phyloP scores from a whole-genome alignment of 192 early-diverging fungal species.

The Backusella westeae region DNA sequence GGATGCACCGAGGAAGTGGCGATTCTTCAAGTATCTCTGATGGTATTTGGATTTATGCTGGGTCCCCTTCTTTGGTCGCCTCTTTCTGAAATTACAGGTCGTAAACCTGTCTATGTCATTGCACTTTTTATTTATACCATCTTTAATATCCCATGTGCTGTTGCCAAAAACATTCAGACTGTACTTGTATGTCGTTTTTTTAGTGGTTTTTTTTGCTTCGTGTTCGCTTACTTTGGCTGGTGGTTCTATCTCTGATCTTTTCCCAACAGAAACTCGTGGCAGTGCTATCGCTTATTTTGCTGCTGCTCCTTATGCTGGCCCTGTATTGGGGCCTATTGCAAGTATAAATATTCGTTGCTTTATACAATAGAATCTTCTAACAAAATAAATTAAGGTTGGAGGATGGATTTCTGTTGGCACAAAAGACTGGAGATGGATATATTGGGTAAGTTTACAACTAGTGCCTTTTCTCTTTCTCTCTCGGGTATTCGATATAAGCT shows the following conservation, averaged over 20 bases:
- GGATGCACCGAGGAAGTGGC: conserved; percentile 17
- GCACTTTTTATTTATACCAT: conserved; percentile 19
- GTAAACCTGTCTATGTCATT: conserved; percentile 23
- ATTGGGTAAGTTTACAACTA: conserved; percentile 11
- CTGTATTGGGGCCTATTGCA: conserved; percentile 25
- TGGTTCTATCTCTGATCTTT: conserved; percentile 25
- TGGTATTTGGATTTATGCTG: conserved; percentile 26
- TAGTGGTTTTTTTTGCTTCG: conserved; percentile 23
- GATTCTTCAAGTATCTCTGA: conserved; percentile 26
- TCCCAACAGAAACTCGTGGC: conserved; percentile 15
- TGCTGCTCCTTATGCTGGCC: conserved; percentile 29
- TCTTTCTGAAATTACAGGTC: conserved; percentile 27
- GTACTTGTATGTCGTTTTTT: conserved; percentile 28
- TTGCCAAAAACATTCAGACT: conserved; percentile 29
- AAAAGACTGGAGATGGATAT: conserved; percentile 29
- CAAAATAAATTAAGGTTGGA: conserved; percentile 1
- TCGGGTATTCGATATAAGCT: background rate
- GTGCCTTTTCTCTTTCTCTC: background rate
- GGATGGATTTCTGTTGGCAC: conserved; percentile 30
- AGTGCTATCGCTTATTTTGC: conserved; percentile 32
- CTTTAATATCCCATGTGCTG: conserved; percentile 33
- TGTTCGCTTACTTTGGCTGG: conserved; percentile 26
- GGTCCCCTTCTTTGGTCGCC: conserved; percentile 30
- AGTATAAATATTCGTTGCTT: background rate
- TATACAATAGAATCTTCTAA: too few species aligned